A percentile compares a stretch with the other conserved stretches of the same genome.
These are phyloP conservation scores for Thelonectria rubi DNA, from an alignment of 2,329 filamentous ascomycete species.

Conservation along the genomic window DNA sequence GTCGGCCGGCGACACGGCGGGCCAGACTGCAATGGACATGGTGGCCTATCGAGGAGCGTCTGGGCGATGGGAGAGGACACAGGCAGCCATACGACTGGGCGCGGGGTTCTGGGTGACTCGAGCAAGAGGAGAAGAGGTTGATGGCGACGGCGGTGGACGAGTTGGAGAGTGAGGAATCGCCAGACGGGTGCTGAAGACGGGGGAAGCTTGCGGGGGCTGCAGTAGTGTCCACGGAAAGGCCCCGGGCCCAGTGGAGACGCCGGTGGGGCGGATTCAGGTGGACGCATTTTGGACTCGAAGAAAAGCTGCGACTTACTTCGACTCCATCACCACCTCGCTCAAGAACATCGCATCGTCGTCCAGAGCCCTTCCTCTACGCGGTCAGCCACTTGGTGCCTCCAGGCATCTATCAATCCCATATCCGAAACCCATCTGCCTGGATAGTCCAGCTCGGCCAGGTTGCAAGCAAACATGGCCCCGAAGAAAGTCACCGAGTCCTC, in stretches of 20 bases:
- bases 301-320: neutral
- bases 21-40: slow-evolving; percentile 70
- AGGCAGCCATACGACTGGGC: slow-evolving; percentile 40
- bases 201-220: slow-evolving; percentile 34
- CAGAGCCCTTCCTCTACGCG: neutral
- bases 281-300: too few relatives aligned
- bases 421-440: slow-evolving; percentile 27
- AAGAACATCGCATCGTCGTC: neutral
- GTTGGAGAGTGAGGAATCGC: slow-evolving; percentile 36
- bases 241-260: slow-evolving; percentile 8
- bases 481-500: slow-evolving; percentile 24
- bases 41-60: slow-evolving; percentile 28
- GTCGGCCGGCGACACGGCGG: slow-evolving; percentile 59
- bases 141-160: slow-evolving; percentile 23
- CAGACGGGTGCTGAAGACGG: slow-evolving; percentile 20
- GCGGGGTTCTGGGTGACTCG: slow-evolving; percentile 1
- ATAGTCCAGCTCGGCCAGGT: slow-evolving; percentile 29
- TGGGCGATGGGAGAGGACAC: slow-evolving; percentile 7
- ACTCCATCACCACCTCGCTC: neutral
- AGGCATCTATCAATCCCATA: slow-evolving; percentile 6
- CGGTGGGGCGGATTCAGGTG: slow-evolving; percentile 11
- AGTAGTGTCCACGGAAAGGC: slow-evolving; percentile 22
- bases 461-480: slow-evolving; percentile 36
- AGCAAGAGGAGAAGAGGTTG: slow-evolving; percentile 4
- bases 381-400: neutral